Base-by-base conservation (phyloP, 805 yeast species). In the Wickerhamiella azyma region DNA sequence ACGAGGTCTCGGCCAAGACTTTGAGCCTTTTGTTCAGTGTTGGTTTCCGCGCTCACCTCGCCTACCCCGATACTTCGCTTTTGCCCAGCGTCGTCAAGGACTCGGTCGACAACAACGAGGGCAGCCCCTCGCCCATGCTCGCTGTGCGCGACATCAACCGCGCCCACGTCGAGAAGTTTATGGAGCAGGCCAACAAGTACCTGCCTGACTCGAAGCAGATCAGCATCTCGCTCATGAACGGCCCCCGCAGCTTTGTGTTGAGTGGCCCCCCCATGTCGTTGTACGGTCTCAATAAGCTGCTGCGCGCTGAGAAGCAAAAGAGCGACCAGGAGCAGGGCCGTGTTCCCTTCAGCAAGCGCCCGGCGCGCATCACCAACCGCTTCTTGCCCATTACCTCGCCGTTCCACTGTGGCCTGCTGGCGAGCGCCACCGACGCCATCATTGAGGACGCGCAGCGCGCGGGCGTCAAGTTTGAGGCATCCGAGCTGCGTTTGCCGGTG, bases 251-350 rank as follows among this genome's bases (percentile, higher is more conserved):
- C 66, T 74, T 86, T 68, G 98, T 92, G 48, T 86, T 89, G 41
- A 77, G 94, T 18, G 99, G 99, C 64, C 98, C 97, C 41, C 97
- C 99, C 48, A 95, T 88, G 73, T 86, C 97, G 2, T 71, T 92
- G 51, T 92, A 89, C 59, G 99, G 99, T 72, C 75, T 92, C 59
- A 88, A 88, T 67, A 74, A 92, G 60, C 75, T 89, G 50, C 73
- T 92, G 64, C 80, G 98, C 72, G 84, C 85, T 68, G 85, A 85
- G 49, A 92, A 92, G 69, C 96, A 96, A 43, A 83, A 94, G 39
- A 70, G 92, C 40, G 97, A 96, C 47, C 75, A 85, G 57, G 94
- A 89, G 61, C 98, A 92, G 73, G 79, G 94, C 48, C 79, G 97
- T 70, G 76, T 92, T 50, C 99, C 99, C 48, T 74, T 69, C 70